These are phyloP conservation scores for Cladophialophora immunda DNA, from an alignment of 2,329 filamentous ascomycete species.

Conservation along the genomic window DNA sequence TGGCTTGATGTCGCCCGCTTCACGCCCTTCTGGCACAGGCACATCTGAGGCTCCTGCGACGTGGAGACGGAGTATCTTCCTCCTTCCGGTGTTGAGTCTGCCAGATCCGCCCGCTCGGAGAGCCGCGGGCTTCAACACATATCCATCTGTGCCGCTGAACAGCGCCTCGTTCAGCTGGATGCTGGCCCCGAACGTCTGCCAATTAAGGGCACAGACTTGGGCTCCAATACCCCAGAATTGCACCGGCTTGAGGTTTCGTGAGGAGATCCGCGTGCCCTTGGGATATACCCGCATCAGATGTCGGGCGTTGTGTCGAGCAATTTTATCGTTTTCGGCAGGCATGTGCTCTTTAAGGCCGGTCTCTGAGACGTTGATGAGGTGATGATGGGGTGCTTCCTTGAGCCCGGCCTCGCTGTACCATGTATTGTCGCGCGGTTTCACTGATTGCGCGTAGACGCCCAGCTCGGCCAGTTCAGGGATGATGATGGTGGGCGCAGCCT, in stretches of 20 bases:
- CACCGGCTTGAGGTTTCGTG: conserved; percentile 39
- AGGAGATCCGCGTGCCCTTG: conserved; percentile 40
- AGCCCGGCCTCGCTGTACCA: conserved; percentile 38
- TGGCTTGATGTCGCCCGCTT: conserved; percentile 38
- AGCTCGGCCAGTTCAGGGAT: conserved; percentile 41
- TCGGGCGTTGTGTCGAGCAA: conserved; percentile 37
- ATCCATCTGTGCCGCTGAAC: conserved; percentile 40
- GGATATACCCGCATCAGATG: conserved; percentile 42
- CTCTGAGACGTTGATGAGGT: conserved; percentile 40
- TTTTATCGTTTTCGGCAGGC: conserved; percentile 30
- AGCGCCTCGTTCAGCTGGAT: conserved; percentile 41
- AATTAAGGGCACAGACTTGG: conserved; percentile 41
- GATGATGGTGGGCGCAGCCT: conserved; percentile 32
- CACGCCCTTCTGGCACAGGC: conserved; percentile 35
- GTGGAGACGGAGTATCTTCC: conserved; percentile 37
- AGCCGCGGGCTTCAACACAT: conserved; percentile 37
- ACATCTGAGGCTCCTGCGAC: conserved; percentile 38
- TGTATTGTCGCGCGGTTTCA: conserved; percentile 39
- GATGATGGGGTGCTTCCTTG: conserved; percentile 35
- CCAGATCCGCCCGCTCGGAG: conserved; percentile 35
- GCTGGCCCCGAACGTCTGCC: conserved; percentile 40
- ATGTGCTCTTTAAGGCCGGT: conserved; percentile 34
- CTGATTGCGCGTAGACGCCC: conserved; percentile 41
- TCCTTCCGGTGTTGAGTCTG: conserved; percentile 26
- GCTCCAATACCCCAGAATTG: conserved; percentile 39